These are phyloP conservation scores for Mucor velutinosus DNA, from an alignment of 371 early-diverging fungal genomes.

Conservation along the genomic window DNA sequence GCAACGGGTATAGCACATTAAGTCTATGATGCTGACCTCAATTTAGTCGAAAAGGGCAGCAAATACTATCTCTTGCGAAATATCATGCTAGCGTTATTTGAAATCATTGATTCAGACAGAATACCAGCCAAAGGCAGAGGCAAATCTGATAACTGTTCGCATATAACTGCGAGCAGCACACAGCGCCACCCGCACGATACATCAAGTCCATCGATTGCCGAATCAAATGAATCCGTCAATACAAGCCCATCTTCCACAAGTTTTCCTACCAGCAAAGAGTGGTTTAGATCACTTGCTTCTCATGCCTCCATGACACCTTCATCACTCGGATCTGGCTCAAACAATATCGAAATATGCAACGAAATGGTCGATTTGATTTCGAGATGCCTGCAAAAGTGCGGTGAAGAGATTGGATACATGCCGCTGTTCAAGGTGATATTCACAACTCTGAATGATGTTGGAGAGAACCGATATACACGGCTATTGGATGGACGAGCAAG, in stretches of 20 bases:
- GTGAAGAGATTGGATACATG: slow-evolving; percentile 39
- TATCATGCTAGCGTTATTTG: slow-evolving; percentile 52
- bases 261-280: slow-evolving; percentile 18
- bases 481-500: slow-evolving; percentile 35
- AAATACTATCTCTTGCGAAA: slow-evolving; percentile 53
- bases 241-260: slow-evolving; percentile 12
- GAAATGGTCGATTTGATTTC: slow-evolving; percentile 34
- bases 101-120: slow-evolving; percentile 44
- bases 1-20: not conserved
- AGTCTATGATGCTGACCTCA: not conserved
- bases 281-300: slow-evolving; percentile 20
- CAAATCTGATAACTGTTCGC: not conserved
- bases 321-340: slow-evolving; percentile 9
- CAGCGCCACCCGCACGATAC: not conserved
- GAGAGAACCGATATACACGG: slow-evolving; percentile 43
- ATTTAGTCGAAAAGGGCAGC: slow-evolving; percentile 55
- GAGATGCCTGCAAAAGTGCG: slow-evolving; percentile 47
- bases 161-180: not conserved
- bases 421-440: slow-evolving; percentile 50
- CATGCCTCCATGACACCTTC: slow-evolving; percentile 26
- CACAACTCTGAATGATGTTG: slow-evolving; percentile 35
- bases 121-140: slow-evolving; percentile 21
- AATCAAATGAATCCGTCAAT: not conserved
- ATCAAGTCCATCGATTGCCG: not conserved
- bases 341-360: slow-evolving; percentile 15